A percentile compares a stretch with the other conserved stretches of the same genome.
Conservation (phyloP, 2,329 filamentous ascomycete genomes). For the Xylaria sp. region DNA sequence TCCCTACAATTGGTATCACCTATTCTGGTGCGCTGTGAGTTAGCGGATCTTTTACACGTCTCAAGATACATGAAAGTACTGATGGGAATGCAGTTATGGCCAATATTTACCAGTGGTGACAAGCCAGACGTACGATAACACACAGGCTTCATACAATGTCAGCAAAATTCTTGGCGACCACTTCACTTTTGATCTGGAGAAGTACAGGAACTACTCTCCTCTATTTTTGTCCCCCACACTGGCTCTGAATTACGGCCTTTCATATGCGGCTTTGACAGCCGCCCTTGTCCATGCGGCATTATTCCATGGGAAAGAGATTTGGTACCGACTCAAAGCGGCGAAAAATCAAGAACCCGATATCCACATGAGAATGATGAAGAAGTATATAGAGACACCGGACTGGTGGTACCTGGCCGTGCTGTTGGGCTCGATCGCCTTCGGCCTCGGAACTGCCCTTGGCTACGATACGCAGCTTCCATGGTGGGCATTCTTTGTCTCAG, state of each 20-base stretch:
- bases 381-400: slow-evolving; percentile 61
- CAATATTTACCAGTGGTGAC: slow-evolving; percentile 66
- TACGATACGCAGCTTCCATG: slow-evolving; percentile 61
- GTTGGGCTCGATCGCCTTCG: slow-evolving; percentile 58
- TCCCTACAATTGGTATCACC: slow-evolving; percentile 59
- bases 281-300: slow-evolving; percentile 52
- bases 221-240: slow-evolving; percentile 62
- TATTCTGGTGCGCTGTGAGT: slow-evolving; percentile 56
- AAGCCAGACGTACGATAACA: slow-evolving; percentile 67
- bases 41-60: slow-evolving; percentile 1
- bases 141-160: slow-evolving; percentile 61
- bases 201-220: slow-evolving; percentile 65
- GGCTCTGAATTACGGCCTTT: slow-evolving; percentile 59
- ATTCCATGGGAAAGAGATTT: slow-evolving; percentile 56
- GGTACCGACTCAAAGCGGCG: slow-evolving; percentile 56
- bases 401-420: slow-evolving; percentile 64
- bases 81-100: slow-evolving; percentile 49
- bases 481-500: slow-evolving; percentile 63
- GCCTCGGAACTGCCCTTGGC: slow-evolving; percentile 56
- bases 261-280: slow-evolving; percentile 63
- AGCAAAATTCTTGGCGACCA: slow-evolving; percentile 60
- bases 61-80: slow-evolving; percentile 16
- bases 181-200: slow-evolving; percentile 60
- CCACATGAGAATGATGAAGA: slow-evolving; percentile 63
- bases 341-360: slow-evolving; percentile 61